Percentiles rank a stretch among this genome's conserved stretches.
These are phyloP conservation scores for Sugiyamaella qingdaonensis DNA, from an alignment of 805 yeast species.

Conservation along the genomic window DNA sequence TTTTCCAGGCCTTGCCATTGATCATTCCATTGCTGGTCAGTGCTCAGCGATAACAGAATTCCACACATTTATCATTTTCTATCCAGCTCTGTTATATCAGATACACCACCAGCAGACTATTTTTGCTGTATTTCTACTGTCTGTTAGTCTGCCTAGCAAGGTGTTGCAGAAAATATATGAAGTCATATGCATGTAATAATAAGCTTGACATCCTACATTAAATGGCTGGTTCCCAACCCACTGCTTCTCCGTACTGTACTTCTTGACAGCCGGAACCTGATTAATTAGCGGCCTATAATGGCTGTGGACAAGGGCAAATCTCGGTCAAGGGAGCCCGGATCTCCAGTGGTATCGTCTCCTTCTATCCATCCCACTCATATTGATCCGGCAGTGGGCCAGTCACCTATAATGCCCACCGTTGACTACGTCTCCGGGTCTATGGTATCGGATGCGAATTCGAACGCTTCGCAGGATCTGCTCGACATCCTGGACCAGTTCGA, in stretches of 20 bases:
- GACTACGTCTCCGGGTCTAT: slow-evolving; percentile 15
- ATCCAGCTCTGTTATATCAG: too few relatives aligned
- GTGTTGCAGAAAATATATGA: too few relatives aligned
- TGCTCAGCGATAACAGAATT: slow-evolving; percentile 10
- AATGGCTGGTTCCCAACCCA: too few relatives aligned
- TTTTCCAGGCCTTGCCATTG: not conserved
- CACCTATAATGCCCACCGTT: slow-evolving; percentile 11
- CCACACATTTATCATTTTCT: slow-evolving; percentile 16
- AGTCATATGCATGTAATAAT: not conserved
- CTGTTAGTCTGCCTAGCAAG: too few relatives aligned
- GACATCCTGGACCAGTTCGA: slow-evolving; percentile 25
- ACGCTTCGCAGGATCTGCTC: slow-evolving; percentile 17
- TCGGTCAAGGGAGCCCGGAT: not conserved
- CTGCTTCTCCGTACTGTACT: too few relatives aligned
- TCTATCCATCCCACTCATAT: slow-evolving; percentile 14
- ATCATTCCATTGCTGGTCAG: not conserved
- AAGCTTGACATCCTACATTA: too few relatives aligned
- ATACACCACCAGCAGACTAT: too few relatives aligned
- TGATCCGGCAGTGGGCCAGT: slow-evolving; percentile 8
- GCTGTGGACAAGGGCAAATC: not conserved
- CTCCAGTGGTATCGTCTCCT: slow-evolving; percentile 11
- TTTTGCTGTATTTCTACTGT: too few relatives aligned
- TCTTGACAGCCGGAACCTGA: not conserved
- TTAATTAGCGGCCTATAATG: not conserved
- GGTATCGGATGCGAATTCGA: slow-evolving; percentile 1